Base-by-base conservation (phyloP, 495 filamentous ascomycete genomes). In the Talaromyces borbonicus region DNA sequence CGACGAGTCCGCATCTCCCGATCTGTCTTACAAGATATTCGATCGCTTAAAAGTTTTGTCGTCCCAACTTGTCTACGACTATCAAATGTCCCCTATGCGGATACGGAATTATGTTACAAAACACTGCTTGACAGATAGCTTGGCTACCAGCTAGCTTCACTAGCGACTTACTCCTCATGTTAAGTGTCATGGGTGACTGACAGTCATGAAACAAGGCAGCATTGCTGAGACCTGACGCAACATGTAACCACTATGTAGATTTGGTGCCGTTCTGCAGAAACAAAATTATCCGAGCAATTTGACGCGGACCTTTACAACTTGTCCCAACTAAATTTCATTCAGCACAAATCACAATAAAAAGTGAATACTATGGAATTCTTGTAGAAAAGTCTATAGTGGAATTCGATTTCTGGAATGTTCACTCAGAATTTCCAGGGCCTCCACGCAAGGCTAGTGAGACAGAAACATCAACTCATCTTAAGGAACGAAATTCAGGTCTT, bases 51-150 rank as follows among this genome's bases (percentile, higher is more conserved):
- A 63, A 18, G 36, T 24, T 0, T 49, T 65, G 12, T 59, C 61
- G 3, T 47, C 50, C 5, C 52, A 59, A 15, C 41, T 66, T 16
- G 51, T 58, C 16, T 42, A 58, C 14, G 53, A 56, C 8, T 47
- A 57, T 20, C 60, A 67, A 38, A 29, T 63, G 8, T 65, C 59
- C 24, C 63, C 63, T 16, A 54, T 59, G 8, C 58, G 62, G 43
- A 60, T 62, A 15, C 65, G 63, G 63, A 44, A 54, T 33, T 56
- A 59, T 27, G 57, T 65, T n/a, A 49, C 57, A 4, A 27, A 43
- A 12, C 63, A 63, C 22, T 52, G 57, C 8, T 43, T 39, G 46
- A 39, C 38, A 29, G 8, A 38, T 8, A 47, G 47, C 15, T 26
- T 51, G 2, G 41, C n/a, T n/a, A 31, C n/a, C 1, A 20, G 15